phyloP scores from a whole-genome alignment of 768 basidiomycete genomes.

The Rhizopogon vinicolor region DNA sequence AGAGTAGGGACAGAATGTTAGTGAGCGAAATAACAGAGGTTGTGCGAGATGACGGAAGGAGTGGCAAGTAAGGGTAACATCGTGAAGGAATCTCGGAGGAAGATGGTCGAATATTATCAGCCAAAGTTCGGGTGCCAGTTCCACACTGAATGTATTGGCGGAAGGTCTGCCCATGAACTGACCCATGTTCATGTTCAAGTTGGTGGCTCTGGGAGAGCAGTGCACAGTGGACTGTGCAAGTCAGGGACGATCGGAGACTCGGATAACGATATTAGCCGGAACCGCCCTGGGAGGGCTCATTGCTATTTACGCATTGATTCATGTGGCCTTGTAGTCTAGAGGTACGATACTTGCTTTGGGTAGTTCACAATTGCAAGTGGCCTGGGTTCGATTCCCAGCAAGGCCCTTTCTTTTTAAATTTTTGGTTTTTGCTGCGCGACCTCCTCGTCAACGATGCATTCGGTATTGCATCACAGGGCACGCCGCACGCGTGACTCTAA shows the following conservation, averaged over 20 bases:
- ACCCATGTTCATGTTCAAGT: background rate
- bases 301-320: too few relatives aligned
- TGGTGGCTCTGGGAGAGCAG: too few relatives aligned
- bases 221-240: too few relatives aligned
- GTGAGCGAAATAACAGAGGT: conserved; percentile 3
- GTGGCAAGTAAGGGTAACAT: conserved; percentile 3
- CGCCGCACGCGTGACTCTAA: too few relatives aligned
- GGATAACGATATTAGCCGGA: too few relatives aligned
- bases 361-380: conserved; percentile 14
- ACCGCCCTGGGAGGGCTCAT: too few relatives aligned
- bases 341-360: conserved; percentile 37
- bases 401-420: conserved; percentile 14
- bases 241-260: too few relatives aligned
- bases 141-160: background rate
- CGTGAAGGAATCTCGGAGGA: background rate
- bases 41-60: conserved; percentile 3
- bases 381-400: conserved; percentile 19
- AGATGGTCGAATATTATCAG: background rate
- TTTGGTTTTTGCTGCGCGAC: background rate
- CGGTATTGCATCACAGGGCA: too few relatives aligned
- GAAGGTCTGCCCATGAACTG: background rate
- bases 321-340: conserved; percentile 30
- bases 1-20: conserved; percentile 6
- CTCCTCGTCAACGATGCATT: too few relatives aligned
- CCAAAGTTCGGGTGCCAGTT: conserved; percentile 2